Evolutionary conservation across 768 basidiomycete genomes (phyloP), one percentile per base, ranked within the genome.

Genomic region (Suillus tomentosus): DNA sequence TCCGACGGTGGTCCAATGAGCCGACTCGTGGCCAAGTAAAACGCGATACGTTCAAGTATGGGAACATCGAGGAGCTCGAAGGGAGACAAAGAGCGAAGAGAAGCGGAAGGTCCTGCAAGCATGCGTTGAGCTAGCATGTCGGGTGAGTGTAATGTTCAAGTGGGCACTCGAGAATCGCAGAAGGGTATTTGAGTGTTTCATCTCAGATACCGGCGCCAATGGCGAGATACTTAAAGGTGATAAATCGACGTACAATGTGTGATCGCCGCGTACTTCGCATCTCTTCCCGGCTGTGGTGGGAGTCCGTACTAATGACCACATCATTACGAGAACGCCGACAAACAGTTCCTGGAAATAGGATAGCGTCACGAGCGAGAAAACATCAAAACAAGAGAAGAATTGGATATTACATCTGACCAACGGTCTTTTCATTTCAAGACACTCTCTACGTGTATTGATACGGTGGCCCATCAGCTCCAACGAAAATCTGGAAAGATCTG

Each of bases 1-100:
- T 73, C 73, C 6, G 64, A 61, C 3, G 84, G 85, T 2, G 85
- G 85, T 0, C 84, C 84, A 0, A 78, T 70, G 64, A 80, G 76
- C 1, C 76, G 74, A 61, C 72, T 72, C 6, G 76, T 73, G 3
- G 76, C 73, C 34, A 78, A 66, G 69, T 80, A 74, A 64, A 78
- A 79, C 3, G 80, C 82, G 53, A 87, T 79, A 57, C 74, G 72
- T 69, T 83, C 79, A 53, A 80, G 64, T 36, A 71, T 37, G 45
- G 76, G 69, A 15, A 24, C 60, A 14, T 59, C 73, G 24, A 76
- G 69, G 11, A 17, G 37, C 37, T 76, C 70, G 55, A 75, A 60
- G 60, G 65, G 37, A 14, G 66, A 62, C 2, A 64, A 42, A 50
- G 69, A 59, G 43, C 36, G 42, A 36, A 48, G 27, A 65, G 56